phyloP scores from a whole-genome alignment of 2,329 filamentous ascomycete species.

The Pseudogymnoascus sp. region DNA sequence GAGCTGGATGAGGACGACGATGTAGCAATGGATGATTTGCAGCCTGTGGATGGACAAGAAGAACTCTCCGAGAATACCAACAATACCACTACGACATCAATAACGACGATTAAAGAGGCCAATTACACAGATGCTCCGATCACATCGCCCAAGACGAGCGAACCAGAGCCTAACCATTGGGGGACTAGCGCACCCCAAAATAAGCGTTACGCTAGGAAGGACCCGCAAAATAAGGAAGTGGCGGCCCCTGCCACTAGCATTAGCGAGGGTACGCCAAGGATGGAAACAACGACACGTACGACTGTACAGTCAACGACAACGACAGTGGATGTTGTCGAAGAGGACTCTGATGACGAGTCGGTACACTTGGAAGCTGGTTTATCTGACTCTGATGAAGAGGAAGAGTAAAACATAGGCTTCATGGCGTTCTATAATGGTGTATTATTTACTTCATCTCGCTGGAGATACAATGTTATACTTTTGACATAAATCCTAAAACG shows the following conservation, averaged over 20 bases:
- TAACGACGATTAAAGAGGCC: not conserved
- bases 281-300: not conserved
- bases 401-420: slow-evolving; percentile 21
- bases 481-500: not conserved
- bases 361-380: slow-evolving; percentile 40
- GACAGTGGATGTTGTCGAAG: slow-evolving; percentile 21
- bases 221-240: slow-evolving; percentile 11
- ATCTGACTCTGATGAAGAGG: slow-evolving; percentile 40
- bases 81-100: slow-evolving; percentile 13
- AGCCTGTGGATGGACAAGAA: slow-evolving; percentile 13
- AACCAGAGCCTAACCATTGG: not conserved
- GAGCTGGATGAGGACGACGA: slow-evolving; percentile 16
- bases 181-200: slow-evolving; percentile 19
- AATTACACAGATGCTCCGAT: not conserved
- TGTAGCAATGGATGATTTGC: not conserved
- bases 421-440: not conserved
- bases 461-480: not conserved
- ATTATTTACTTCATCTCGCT: not conserved
- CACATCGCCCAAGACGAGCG: not conserved
- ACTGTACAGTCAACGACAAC: slow-evolving; percentile 9
- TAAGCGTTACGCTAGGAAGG: slow-evolving; percentile 16
- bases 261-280: slow-evolving; percentile 13
- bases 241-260: not conserved
- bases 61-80: slow-evolving; percentile 24
- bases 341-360: slow-evolving; percentile 42